Conservation (phyloP, 805 yeast species). For the Candida broadrunensis region DNA sequence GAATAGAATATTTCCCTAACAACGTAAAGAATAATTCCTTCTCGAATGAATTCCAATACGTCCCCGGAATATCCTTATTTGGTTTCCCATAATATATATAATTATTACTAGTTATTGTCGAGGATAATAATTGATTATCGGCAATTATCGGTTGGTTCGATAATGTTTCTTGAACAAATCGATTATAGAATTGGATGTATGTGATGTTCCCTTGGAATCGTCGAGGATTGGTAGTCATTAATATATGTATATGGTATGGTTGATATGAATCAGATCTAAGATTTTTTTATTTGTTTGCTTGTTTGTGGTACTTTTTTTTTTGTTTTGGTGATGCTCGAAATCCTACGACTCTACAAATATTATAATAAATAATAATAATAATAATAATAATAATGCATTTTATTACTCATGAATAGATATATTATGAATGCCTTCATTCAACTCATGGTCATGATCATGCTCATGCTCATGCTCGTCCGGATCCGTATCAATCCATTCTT, state of each 20-base stretch:
- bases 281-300: background rate
- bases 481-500: constrained; percentile 14
- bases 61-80: constrained; percentile 20
- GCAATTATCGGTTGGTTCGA: background rate
- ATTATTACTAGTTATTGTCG: background rate
- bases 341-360: background rate
- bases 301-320: background rate
- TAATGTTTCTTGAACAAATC: constrained; percentile 22
- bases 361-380: background rate
- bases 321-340: background rate
- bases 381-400: too few species aligned
- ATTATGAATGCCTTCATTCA: background rate
- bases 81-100: background rate
- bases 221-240: constrained; percentile 4
- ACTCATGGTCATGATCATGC: background rate
- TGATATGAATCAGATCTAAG: too few species aligned
- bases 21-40: constrained; percentile 51
- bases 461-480: constrained; percentile 8
- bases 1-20: constrained; percentile 49
- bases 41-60: constrained; percentile 46
- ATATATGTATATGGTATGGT: too few species aligned
- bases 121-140: background rate
- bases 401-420: background rate
- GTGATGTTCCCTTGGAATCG: constrained; percentile 24
- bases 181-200: constrained; percentile 25